phyloP scores from a whole-genome alignment of 2,329 filamentous ascomycete species.

The Diaporthe ilicicola region DNA sequence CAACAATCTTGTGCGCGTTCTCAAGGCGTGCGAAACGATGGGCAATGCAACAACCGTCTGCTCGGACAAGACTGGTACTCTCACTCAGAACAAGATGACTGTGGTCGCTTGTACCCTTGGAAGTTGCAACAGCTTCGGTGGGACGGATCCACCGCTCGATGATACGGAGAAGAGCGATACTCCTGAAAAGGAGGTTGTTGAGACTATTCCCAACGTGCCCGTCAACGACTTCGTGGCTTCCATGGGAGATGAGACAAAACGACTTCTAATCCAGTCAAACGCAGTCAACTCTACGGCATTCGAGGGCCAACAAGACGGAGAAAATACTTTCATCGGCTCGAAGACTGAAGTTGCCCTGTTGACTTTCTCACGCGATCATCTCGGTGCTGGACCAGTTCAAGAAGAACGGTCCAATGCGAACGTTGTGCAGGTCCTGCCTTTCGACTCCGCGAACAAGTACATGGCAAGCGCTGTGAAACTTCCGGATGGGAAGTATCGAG shows the following conservation, averaged over 20 bases:
- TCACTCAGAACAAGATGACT: constrained; percentile 80
- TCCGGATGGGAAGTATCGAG: constrained; percentile 53
- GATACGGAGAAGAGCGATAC: constrained; percentile 33
- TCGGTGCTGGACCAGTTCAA: constrained; percentile 54
- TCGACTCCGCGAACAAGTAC: constrained; percentile 63
- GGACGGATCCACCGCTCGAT: constrained; percentile 40
- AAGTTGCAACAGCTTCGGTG: constrained; percentile 45
- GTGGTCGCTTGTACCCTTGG: constrained; percentile 78
- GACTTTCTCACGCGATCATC: constrained; percentile 57
- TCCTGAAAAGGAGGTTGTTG: constrained; percentile 40
- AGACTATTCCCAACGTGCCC: constrained; percentile 40
- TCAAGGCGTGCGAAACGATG: constrained; percentile 78
- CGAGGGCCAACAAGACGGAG: constrained; percentile 51
- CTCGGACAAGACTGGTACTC: constrained; percentile 80
- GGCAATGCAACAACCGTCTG: constrained; percentile 79
- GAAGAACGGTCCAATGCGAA: constrained; percentile 57
- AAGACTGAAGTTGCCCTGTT: constrained; percentile 65
- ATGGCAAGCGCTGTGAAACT: constrained; percentile 64
- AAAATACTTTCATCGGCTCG: constrained; percentile 57
- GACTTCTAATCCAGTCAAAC: constrained; percentile 41
- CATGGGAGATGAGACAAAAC: constrained; percentile 35
- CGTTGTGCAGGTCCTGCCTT: constrained; percentile 59
- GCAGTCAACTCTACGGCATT: constrained; percentile 63
- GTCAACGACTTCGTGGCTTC: constrained; percentile 38
- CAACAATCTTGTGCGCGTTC: constrained; percentile 74